A percentile compares a stretch with the other conserved stretches of the same genome.
phyloP scores from a whole-genome alignment of 352 stramenopile species.

The Phytopythium montanum region DNA sequence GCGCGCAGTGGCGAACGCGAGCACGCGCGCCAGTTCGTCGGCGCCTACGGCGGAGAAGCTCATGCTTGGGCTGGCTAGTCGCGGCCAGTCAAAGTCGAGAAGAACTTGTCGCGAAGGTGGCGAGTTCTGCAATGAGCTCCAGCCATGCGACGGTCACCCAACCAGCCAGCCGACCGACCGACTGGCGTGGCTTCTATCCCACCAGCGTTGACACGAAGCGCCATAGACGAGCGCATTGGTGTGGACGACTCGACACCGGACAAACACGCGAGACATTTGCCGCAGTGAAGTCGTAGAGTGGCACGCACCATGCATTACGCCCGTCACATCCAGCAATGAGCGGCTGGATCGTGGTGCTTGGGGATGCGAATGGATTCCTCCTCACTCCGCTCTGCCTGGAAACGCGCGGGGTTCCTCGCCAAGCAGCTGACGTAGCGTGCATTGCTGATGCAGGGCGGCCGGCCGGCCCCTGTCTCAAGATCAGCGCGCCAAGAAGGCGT shows the following conservation, averaged over 20 bases:
- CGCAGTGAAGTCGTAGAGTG: not conserved
- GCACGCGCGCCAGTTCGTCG: constrained; percentile 45
- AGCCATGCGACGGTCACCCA: not conserved
- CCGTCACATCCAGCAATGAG: constrained; percentile 1
- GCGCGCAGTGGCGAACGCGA: constrained; percentile 32
- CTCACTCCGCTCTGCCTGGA: too few species aligned
- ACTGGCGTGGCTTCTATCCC: not conserved
- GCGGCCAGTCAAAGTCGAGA: too few species aligned
- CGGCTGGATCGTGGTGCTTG: not conserved
- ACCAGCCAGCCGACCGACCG: not conserved
- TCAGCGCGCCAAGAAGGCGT: not conserved
- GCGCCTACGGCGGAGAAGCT: constrained; percentile 31
- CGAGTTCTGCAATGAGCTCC: not conserved
- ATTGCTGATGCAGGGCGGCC: too few species aligned
- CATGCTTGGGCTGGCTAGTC: not conserved
- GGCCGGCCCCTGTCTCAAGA: not conserved
- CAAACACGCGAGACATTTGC: not conserved
- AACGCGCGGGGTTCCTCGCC: not conserved
- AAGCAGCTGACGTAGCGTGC: not conserved
- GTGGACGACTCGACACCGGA: not conserved
- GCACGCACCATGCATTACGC: not conserved
- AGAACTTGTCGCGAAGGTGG: constrained; percentile 3
- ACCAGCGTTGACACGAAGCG: not conserved
- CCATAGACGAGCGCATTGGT: not conserved
- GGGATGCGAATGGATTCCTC: too few species aligned